Conservation (phyloP, 306 rosid genomes). For the Dalbergia cochinchinensis region DNA sequence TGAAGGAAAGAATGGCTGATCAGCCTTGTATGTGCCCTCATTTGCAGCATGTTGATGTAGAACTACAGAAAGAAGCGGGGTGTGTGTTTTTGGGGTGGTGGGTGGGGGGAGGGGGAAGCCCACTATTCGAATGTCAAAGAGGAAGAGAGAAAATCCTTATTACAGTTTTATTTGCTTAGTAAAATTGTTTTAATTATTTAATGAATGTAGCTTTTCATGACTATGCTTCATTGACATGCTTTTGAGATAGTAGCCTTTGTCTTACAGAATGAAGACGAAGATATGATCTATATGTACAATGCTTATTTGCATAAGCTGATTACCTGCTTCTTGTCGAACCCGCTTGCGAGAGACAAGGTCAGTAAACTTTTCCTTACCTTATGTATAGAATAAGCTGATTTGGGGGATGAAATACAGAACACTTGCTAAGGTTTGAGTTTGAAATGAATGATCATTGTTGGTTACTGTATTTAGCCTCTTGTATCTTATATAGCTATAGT, state of each 20-base stretch:
- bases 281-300: conserved; percentile 91
- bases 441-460: conserved; percentile 12
- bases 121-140: too few species aligned
- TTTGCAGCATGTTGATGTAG: too few species aligned
- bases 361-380: conserved; percentile 38
- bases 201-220: conserved; percentile 37
- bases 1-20: too few species aligned
- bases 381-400: conserved; percentile 21
- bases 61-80: too few species aligned
- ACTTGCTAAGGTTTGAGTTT: conserved; percentile 8
- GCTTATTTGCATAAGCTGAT: conserved; percentile 94
- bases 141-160: too few species aligned
- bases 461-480: conserved; percentile 31
- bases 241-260: conserved; percentile 43
- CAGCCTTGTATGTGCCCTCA: too few species aligned
- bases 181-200: conserved; percentile 24
- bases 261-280: conserved; percentile 94
- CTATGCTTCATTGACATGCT: conserved; percentile 36
- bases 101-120: too few species aligned
- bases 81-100: too few species aligned
- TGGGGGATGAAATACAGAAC: conserved; percentile 27
- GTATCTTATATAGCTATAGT: conserved; percentile 17
- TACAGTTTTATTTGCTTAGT: not conserved
- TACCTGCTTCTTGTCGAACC: conserved; percentile 86
- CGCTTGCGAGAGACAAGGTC: conserved; percentile 96